Evolutionary conservation across 495 filamentous ascomycete genomes (phyloP).

Genomic region (Xylaria cubensis): DNA sequence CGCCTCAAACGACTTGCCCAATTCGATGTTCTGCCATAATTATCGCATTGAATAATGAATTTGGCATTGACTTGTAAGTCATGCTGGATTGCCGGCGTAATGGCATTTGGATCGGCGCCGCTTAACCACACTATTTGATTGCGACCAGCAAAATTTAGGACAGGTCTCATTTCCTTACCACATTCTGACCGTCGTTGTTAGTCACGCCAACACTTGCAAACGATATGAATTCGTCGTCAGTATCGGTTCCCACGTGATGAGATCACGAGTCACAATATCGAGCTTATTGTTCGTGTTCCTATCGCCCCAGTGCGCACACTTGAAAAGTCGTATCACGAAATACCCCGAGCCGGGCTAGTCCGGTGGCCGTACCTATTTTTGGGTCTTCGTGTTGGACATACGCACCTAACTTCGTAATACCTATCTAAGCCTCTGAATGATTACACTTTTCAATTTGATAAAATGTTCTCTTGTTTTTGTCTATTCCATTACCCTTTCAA

Average conservation of each 20-base stretch:
- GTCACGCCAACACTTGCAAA: neutral
- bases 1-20: slow-evolving; percentile 17
- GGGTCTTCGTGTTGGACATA: slow-evolving; percentile 17
- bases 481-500: neutral
- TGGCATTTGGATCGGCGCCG: neutral
- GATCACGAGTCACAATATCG: neutral
- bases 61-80: neutral
- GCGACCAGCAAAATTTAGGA: neutral
- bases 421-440: neutral
- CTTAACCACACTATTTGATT: neutral
- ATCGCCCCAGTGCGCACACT: neutral
- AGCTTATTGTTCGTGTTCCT: slow-evolving; percentile 12
- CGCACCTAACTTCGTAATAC: slow-evolving; percentile 1
- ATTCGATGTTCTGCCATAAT: neutral
- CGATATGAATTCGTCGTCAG: neutral
- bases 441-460: neutral
- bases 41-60: neutral
- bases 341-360: slow-evolving; percentile 8
- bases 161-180: neutral
- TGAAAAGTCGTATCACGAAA: neutral
- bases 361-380: slow-evolving; percentile 20
- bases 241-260: slow-evolving; percentile 1
- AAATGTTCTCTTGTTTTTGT: neutral
- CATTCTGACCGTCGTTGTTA: neutral
- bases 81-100: neutral